These are phyloP conservation scores for Dactylellina cionopaga DNA, from an alignment of 2,329 filamentous ascomycete genomes.

Conservation along the genomic window DNA sequence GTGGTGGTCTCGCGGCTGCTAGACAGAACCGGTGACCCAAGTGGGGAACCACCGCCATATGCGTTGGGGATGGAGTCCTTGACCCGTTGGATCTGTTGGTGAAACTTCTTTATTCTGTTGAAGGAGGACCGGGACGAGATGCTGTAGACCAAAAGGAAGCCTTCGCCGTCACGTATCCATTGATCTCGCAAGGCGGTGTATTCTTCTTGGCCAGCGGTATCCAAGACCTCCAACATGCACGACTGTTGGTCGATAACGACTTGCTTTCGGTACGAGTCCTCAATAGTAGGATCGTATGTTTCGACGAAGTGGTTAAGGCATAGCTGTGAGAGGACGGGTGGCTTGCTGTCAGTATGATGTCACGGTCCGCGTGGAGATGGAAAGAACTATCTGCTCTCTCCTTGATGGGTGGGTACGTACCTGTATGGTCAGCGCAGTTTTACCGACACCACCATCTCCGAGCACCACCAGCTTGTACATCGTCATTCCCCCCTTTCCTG, in stretches of 20 bases:
- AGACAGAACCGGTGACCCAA: constrained; percentile 63
- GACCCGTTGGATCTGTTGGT: constrained; percentile 95
- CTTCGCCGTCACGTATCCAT: constrained; percentile 98
- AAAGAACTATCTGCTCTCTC: constrained; percentile 53
- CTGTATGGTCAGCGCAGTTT: constrained; percentile 91
- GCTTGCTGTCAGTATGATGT: constrained; percentile 28
- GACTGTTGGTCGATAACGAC: constrained; percentile 93
- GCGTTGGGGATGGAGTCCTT: constrained; percentile 78
- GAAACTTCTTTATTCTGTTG: constrained; percentile 91
- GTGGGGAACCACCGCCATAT: constrained; percentile 61
- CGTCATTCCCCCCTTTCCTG: constrained; percentile 75
- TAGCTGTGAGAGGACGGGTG: constrained; percentile 67
- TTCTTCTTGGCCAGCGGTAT: constrained; percentile 98
- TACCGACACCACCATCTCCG: constrained; percentile 91
- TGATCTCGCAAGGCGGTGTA: constrained; percentile 96
- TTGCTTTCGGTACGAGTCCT: constrained; percentile 87
- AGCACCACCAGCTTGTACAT: constrained; percentile 95
- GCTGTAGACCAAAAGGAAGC: constrained; percentile 97
- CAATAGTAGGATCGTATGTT: constrained; percentile 89
- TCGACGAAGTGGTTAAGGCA: constrained; percentile 99
- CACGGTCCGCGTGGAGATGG: constrained; percentile 41
- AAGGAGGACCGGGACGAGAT: constrained; percentile 97
- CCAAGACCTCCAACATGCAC: constrained; percentile 96
- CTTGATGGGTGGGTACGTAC: too few relatives aligned
- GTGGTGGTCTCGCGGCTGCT: constrained; percentile 63